Evolutionary conservation across 768 basidiomycete species (phyloP).

Genomic region (Udeniomyces megalosporus): DNA sequence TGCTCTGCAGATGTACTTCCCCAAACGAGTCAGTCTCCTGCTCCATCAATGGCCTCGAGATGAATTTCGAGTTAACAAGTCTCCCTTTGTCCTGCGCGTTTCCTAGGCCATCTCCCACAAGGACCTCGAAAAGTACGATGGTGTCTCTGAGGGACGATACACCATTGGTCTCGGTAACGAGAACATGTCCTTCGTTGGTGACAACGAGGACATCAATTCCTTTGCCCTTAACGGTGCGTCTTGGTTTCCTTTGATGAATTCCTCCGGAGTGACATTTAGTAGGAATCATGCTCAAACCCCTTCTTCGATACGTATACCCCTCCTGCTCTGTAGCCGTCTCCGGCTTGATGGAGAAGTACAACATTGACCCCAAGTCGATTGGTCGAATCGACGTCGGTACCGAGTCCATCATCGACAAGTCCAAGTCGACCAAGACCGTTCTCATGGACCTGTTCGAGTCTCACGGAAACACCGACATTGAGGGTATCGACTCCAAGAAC

Average conservation of each 20-base stretch:
- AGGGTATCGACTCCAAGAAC: conserved; percentile 98
- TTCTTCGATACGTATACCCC: background rate
- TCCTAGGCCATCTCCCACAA: conserved; percentile 82
- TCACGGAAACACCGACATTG: conserved; percentile 87
- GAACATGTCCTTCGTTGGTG: conserved; percentile 97
- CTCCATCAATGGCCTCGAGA: background rate
- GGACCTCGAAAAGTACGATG: conserved; percentile 84
- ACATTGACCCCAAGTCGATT: conserved; percentile 88
- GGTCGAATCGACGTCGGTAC: conserved; percentile 97
- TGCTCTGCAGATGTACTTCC: conserved; percentile 87
- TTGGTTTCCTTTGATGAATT: background rate
- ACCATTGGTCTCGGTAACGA: conserved; percentile 96
- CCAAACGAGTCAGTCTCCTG: conserved; percentile 51
- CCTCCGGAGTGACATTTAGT: too few species aligned
- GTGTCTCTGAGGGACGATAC: conserved; percentile 90
- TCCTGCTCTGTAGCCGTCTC: conserved; percentile 49
- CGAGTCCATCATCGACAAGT: conserved; percentile 98
- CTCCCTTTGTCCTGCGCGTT: background rate
- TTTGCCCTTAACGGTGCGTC: conserved; percentile 76
- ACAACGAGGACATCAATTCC: conserved; percentile 98
- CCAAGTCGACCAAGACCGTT: conserved; percentile 93
- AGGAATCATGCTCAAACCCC: too few species aligned
- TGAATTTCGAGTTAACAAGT: background rate
- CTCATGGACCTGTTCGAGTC: conserved; percentile 95
- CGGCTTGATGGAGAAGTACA: conserved; percentile 79